Base-by-base conservation (phyloP, 2,329 filamentous ascomycete species). In the Curvularia eragrostidis region DNA sequence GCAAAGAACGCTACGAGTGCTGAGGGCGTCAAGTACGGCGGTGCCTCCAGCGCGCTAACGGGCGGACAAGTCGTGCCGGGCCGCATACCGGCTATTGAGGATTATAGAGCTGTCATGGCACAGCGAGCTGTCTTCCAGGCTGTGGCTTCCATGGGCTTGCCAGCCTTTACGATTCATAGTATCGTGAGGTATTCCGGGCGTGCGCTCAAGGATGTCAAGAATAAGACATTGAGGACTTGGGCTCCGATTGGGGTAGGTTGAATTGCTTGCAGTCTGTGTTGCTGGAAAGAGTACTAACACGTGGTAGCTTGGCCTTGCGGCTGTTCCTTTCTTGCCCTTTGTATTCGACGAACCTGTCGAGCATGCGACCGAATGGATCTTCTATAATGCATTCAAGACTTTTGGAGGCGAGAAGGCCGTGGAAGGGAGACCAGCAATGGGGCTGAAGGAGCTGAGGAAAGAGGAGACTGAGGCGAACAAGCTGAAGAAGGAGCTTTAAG, bases 341-440 rank as follows among this genome's bases (percentile, higher is more conserved):
- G 79, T 97, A 54, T 97, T 97, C 68, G 93, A 99, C 71, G 85
- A 96, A 75, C 94, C 95, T 0, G 92, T 99, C 6, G 95, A 98
- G 79, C 85, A 92, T 62, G 92, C 91, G 0, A 91, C 97, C 0
- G 93, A 98, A 72, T 97, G 89, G 89, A 76, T 85, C 2, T 98
- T 98, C 80, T 91, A 96, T 70, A 91, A 88, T 68, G 90, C 85
- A 0, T 95, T 97, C 72, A 85, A 88, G 72, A 75, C 85, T 1
- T 84, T 92, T 56, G 93, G 91, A 3, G 93, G 86, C 0, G 81
- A 84, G 48, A 78, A 81, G 44, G 85, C 85, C 15, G 85, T 88
- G 3, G 77, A 74, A 5, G 75, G 77, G 18, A 65, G 73, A 26
- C 78, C 75, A 8, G 70, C 67, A 8, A 78, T 65, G 9, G 79